These are phyloP conservation scores for Bremia lactucae DNA, from an alignment of 352 stramenopile genomes.

Conservation along the genomic window DNA sequence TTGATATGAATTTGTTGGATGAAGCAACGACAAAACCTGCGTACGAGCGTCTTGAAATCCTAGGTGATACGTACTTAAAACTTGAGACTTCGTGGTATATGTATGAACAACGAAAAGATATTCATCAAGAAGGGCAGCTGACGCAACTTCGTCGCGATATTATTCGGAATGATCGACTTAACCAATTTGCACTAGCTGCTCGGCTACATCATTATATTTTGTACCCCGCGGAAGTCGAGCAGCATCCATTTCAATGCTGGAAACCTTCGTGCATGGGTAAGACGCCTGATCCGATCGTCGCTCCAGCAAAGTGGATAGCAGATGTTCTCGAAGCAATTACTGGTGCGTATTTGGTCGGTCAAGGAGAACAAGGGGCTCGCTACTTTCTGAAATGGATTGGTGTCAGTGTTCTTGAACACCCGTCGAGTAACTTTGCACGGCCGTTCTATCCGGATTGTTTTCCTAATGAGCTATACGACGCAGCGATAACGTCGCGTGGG, in stretches of 20 bases:
- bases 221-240: slow-evolving; percentile 67
- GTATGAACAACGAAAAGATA: slow-evolving; percentile 61
- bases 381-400: slow-evolving; percentile 75
- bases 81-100: slow-evolving; percentile 82
- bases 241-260: slow-evolving; percentile 77
- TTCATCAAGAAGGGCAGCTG: slow-evolving; percentile 59
- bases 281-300: slow-evolving; percentile 59
- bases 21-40: slow-evolving; percentile 76
- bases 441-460: slow-evolving; percentile 63
- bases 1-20: slow-evolving; percentile 64
- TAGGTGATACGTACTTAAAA: slow-evolving; percentile 80
- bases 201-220: slow-evolving; percentile 70
- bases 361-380: slow-evolving; percentile 58
- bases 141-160: slow-evolving; percentile 73
- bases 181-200: slow-evolving; percentile 49
- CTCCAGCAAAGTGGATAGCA: slow-evolving; percentile 75
- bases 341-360: slow-evolving; percentile 62
- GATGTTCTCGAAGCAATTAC: slow-evolving; percentile 78
- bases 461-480: slow-evolving; percentile 47
- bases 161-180: slow-evolving; percentile 78
- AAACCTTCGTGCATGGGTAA: slow-evolving; percentile 83
- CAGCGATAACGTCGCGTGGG: slow-evolving; percentile 13
- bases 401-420: slow-evolving; percentile 39
- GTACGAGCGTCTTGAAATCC: slow-evolving; percentile 76
- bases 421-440: slow-evolving; percentile 26